Percentiles rank a stretch among this genome's conserved stretches.
These are phyloP conservation scores for Bipolaris gigantea DNA, from an alignment of 2,329 filamentous ascomycete genomes.

Conservation along the genomic window DNA sequence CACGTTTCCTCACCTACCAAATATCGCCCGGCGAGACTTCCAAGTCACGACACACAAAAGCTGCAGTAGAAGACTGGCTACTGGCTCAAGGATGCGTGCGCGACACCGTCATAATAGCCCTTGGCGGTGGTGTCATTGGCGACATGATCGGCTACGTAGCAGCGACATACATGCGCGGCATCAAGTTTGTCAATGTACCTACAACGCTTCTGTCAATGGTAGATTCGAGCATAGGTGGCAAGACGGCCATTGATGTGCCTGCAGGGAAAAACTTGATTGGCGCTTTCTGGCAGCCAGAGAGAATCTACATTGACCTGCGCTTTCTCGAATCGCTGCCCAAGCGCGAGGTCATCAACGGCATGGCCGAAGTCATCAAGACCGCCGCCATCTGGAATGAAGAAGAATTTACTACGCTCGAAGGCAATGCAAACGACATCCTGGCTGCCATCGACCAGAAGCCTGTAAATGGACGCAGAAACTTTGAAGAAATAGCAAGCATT, in stretches of 20 bases:
- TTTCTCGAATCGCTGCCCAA: constrained; percentile 90
- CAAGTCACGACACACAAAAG: constrained; percentile 91
- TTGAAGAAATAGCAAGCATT: constrained; percentile 65
- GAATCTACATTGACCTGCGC: constrained; percentile 90
- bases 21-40: constrained; percentile 92
- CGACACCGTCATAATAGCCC: constrained; percentile 90
- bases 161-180: constrained; percentile 96
- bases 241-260: constrained; percentile 96
- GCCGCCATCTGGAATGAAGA: constrained; percentile 92
- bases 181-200: constrained; percentile 94
- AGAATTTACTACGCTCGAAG: constrained; percentile 83
- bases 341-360: constrained; percentile 95
- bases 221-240: constrained; percentile 96
- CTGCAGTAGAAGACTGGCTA: constrained; percentile 97
- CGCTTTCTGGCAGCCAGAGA: constrained; percentile 92
- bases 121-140: constrained; percentile 95
- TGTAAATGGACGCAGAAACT: constrained; percentile 59
- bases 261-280: constrained; percentile 95
- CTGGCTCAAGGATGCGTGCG: constrained; percentile 87
- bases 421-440: constrained; percentile 77
- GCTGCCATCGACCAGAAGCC: constrained; percentile 67
- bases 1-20: constrained; percentile 82
- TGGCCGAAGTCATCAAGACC: constrained; percentile 98
- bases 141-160: constrained; percentile 98
- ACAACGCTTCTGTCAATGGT: constrained; percentile 97